Evolutionary conservation across 495 filamentous ascomycete species (phyloP).

Genomic region (Penicillium lividum): DNA sequence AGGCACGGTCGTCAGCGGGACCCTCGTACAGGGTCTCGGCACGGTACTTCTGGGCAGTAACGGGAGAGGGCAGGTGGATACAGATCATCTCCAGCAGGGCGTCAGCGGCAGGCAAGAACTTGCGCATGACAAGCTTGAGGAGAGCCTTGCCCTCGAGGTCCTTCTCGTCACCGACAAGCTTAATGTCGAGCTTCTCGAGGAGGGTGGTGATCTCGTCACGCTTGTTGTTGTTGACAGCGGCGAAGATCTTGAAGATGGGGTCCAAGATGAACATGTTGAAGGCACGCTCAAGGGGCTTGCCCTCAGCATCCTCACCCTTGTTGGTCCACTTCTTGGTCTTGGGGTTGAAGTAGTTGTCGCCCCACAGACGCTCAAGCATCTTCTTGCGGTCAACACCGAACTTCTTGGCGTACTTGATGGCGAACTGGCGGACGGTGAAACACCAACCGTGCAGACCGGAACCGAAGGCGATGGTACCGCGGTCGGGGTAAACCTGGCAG

Average conservation of each 20-base stretch:
- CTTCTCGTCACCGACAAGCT: conserved; percentile 81
- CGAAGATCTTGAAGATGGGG: conserved; percentile 99
- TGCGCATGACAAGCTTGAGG: conserved; percentile 96
- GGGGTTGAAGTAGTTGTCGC: conserved; percentile 99
- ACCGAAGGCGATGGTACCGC: conserved; percentile 97
- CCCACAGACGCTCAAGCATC: conserved; percentile 99
- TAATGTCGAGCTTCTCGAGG: conserved; percentile 88
- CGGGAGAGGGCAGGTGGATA: conserved; percentile 95
- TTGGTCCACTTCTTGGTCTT: conserved; percentile 99
- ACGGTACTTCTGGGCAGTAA: conserved; percentile 97
- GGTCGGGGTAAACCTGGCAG: conserved; percentile 94
- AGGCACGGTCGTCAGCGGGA: conserved; percentile 85
- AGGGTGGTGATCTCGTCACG: conserved; percentile 86
- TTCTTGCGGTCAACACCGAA: conserved; percentile 99
- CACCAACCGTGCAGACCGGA: conserved; percentile 99
- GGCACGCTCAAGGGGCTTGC: conserved; percentile 89
- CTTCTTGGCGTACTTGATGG: conserved; percentile 96
- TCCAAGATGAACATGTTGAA: conserved; percentile 99
- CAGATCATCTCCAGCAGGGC: conserved; percentile 99
- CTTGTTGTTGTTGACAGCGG: conserved; percentile 95
- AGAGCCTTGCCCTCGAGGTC: conserved; percentile 95
- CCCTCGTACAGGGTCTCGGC: conserved; percentile 98
- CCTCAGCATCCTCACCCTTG: conserved; percentile 67
- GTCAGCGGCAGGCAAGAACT: conserved; percentile 96
- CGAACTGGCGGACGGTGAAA: conserved; percentile 99